Percentiles rank a stretch among this genome's conserved stretches.
These are phyloP conservation scores for Candida jianshihensis DNA, from an alignment of 805 yeast species.

Conservation along the genomic window DNA sequence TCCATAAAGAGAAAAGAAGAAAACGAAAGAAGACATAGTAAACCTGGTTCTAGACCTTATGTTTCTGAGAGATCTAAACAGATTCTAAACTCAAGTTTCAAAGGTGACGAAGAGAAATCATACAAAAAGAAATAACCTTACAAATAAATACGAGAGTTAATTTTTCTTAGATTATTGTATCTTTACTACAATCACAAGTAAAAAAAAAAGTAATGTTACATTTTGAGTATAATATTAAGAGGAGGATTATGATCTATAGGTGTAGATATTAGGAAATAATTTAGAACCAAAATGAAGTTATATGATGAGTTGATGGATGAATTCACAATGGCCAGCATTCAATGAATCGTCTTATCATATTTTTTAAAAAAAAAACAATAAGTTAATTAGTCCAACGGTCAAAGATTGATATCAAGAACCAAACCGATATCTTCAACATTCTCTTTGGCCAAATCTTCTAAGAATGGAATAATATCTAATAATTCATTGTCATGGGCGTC, in stretches of 20 bases:
- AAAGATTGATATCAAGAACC: conserved; percentile 67
- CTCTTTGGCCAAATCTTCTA: conserved; percentile 71
- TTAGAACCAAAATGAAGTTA: too few species aligned
- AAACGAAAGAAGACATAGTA: conserved; percentile 75
- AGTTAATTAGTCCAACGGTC: neutral
- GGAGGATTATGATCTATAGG: too few species aligned
- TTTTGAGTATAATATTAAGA: too few species aligned
- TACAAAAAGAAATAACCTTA: too few species aligned
- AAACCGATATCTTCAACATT: conserved; percentile 79
- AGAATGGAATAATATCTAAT: conserved; percentile 81
- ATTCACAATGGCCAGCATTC: conserved; percentile 1
- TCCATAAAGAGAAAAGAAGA: conserved; percentile 75
- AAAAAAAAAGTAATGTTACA: too few species aligned
- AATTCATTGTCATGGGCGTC: conserved; percentile 96
- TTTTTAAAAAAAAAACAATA: neutral
- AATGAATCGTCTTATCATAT: neutral
- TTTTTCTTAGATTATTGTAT: too few species aligned
- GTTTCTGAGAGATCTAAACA: conserved; percentile 80
- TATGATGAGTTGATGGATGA: too few species aligned
- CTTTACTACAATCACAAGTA: too few species aligned
- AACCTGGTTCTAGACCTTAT: conserved; percentile 49
- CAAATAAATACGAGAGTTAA: too few species aligned
- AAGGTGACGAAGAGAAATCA: conserved; percentile 33
- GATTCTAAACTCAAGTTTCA: conserved; percentile 72
- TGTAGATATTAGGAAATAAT: too few species aligned